phyloP scores from a whole-genome alignment of 345 rosid species.

The Dipteronia sinensis region DNA sequence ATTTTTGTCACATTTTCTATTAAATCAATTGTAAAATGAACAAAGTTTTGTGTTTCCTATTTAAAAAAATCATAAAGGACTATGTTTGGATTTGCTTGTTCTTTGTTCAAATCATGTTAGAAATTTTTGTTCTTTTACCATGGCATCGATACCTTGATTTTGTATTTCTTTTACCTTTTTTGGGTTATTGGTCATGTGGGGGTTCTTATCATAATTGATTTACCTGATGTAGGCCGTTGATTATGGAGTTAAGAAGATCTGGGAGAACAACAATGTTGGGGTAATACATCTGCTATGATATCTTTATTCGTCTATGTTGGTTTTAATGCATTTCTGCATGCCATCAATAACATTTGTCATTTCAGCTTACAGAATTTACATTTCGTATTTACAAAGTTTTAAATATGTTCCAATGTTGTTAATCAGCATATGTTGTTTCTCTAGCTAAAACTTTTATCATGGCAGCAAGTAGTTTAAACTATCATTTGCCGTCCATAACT shows the following conservation, averaged over 20 bases:
- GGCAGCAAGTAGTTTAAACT: background rate
- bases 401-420: background rate
- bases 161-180: background rate
- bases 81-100: no score
- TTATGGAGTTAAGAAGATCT: conserved; percentile 88
- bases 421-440: background rate
- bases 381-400: background rate
- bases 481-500: background rate
- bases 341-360: background rate
- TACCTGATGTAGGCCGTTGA: conserved; percentile 80
- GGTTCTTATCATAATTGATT: conserved; percentile 7
- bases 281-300: conserved; percentile 36
- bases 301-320: background rate
- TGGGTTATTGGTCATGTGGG: background rate
- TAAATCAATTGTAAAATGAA: no score
- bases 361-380: background rate
- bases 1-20: background rate
- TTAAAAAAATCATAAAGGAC: background rate
- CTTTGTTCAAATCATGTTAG: background rate
- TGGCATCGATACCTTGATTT: background rate
- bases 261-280: conserved; percentile 69
- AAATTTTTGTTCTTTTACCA: background rate
- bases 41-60: background rate
- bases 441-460: background rate
- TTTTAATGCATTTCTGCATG: background rate